Conservation (phyloP, 2,329 filamentous ascomycete species). For the Cladosporium sp. region DNA sequence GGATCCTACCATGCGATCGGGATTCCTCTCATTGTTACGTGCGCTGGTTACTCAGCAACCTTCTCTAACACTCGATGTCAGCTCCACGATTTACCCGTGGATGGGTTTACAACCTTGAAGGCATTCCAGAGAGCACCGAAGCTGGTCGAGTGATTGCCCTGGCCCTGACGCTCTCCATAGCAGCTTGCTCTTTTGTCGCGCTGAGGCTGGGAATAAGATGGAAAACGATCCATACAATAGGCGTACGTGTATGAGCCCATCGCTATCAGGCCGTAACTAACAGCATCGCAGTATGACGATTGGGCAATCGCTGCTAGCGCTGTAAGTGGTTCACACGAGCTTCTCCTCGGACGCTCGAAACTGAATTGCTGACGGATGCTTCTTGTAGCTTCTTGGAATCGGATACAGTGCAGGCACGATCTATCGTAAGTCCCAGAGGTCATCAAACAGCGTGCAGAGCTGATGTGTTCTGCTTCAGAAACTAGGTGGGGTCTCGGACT, state of each 20-base stretch:
- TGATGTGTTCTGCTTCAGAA: conserved; percentile 6
- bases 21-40: neutral
- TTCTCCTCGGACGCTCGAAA: neutral
- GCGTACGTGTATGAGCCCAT: neutral
- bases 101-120: conserved; percentile 20
- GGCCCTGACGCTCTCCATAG: conserved; percentile 16
- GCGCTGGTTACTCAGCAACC: neutral
- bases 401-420: conserved; percentile 19
- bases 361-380: neutral
- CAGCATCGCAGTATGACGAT: neutral
- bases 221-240: conserved; percentile 16
- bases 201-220: conserved; percentile 16
- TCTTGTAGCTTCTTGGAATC: conserved; percentile 17
- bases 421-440: conserved; percentile 13
- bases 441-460: neutral
- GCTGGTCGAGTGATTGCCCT: conserved; percentile 20
- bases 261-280: neutral
- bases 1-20: neutral
- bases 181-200: conserved; percentile 16
- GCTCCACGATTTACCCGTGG: neutral
- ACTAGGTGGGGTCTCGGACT: conserved; percentile 22
- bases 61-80: neutral
- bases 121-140: conserved; percentile 12
- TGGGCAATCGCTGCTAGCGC: neutral
- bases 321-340: neutral